Percentiles rank a stretch among this genome's conserved stretches.
Evolutionary conservation across 176 grass and related monocot species (phyloP).

Genomic region (maize (Zea mays)): DNA sequence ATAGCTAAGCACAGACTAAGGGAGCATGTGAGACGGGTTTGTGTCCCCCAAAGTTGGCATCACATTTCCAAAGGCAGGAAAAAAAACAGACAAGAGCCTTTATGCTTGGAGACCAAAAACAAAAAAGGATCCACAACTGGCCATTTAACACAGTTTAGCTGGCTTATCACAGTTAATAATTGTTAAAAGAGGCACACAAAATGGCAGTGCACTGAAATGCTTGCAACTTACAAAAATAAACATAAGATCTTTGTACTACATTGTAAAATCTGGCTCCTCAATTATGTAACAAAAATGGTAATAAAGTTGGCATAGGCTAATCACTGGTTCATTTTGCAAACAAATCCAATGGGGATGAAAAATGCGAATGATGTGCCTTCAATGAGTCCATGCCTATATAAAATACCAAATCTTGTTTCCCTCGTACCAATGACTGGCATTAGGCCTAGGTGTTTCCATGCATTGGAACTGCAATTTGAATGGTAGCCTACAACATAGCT

Average conservation of each 20-base stretch:
- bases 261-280: background rate
- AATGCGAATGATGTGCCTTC: background rate
- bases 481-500: background rate
- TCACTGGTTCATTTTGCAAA: slow-evolving; percentile 4
- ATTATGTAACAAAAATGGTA: slow-evolving; percentile 17
- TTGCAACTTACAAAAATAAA: background rate
- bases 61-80: background rate
- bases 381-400: background rate
- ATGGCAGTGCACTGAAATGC: background rate
- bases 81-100: background rate
- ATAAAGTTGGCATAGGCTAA: background rate
- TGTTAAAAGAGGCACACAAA: background rate
- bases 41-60: background rate
- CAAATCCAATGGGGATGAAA: background rate
- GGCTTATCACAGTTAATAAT: no score
- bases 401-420: background rate
- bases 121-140: background rate
- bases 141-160: background rate
- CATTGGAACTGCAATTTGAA: background rate
- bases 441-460: background rate
- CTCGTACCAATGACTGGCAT: background rate
- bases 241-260: background rate
- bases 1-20: background rate
- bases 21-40: background rate
- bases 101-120: background rate